phyloP scores from a whole-genome alignment of 495 filamentous ascomycete species.

The Talaromyces nanjingensis region DNA sequence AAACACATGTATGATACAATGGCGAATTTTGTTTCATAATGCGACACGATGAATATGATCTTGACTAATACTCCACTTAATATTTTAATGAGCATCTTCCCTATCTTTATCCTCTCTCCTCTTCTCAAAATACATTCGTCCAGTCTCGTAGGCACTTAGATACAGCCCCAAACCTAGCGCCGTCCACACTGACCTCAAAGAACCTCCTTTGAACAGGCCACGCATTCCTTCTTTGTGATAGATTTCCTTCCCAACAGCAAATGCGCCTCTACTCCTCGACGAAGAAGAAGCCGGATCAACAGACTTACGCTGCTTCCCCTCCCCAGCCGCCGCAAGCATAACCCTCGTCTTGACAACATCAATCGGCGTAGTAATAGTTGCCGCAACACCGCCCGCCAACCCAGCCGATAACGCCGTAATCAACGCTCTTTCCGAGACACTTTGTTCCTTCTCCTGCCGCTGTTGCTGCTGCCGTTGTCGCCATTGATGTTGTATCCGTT shows the following conservation, averaged over 20 bases:
- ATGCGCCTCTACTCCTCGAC: slow-evolving; percentile 13
- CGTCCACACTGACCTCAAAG: slow-evolving; percentile 72
- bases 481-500: slow-evolving; percentile 27
- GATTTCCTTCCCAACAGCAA: slow-evolving; percentile 56
- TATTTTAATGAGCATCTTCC: not conserved
- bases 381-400: slow-evolving; percentile 59
- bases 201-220: slow-evolving; percentile 73
- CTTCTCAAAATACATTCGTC: slow-evolving; percentile 61
- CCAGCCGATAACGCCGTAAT: slow-evolving; percentile 67
- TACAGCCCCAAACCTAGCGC: slow-evolving; percentile 75
- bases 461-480: slow-evolving; percentile 19
- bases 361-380: slow-evolving; percentile 69
- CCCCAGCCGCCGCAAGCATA: slow-evolving; percentile 48
- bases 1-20: not conserved
- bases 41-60: not conserved
- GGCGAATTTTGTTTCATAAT: not conserved
- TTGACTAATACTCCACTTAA: not conserved
- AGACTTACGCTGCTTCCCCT: slow-evolving; percentile 11
- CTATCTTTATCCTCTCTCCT: slow-evolving; percentile 21
- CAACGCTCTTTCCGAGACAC: slow-evolving; percentile 36
- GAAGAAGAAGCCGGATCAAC: not conserved
- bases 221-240: slow-evolving; percentile 54
- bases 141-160: slow-evolving; percentile 78
- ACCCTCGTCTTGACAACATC: slow-evolving; percentile 82
- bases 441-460: slow-evolving; percentile 5